phyloP scores from a whole-genome alignment of 2,329 filamentous ascomycete species.

The Fusarium marasasianum region DNA sequence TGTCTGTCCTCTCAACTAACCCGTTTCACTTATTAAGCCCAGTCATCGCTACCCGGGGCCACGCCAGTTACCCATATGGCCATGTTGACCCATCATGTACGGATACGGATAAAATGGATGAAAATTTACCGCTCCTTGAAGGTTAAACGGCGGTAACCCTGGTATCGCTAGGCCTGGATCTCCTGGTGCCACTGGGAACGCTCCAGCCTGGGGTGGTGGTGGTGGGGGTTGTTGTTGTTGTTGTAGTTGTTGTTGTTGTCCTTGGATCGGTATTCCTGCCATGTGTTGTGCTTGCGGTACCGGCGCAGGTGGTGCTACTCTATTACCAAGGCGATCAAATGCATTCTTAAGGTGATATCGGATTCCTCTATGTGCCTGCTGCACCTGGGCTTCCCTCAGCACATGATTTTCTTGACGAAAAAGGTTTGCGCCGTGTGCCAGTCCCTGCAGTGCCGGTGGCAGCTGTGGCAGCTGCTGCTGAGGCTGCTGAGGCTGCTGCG shows the following conservation, averaged over 20 bases:
- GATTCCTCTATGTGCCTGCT: neutral
- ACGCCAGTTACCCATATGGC: neutral
- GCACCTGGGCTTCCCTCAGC: neutral
- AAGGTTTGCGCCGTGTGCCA: neutral
- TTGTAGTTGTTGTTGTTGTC: neutral
- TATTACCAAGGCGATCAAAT: neutral
- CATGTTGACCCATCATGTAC: neutral
- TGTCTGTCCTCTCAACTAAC: neutral
- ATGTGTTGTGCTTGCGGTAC: neutral
- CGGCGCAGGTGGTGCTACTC: neutral
- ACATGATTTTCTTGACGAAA: neutral
- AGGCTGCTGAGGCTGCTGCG: neutral
- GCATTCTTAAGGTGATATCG: neutral
- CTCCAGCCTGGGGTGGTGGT: neutral
- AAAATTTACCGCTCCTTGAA: neutral
- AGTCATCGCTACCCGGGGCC: neutral
- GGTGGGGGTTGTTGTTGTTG: too few species aligned
- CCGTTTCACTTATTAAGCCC: neutral
- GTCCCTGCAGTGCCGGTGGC: neutral
- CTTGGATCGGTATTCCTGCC: neutral
- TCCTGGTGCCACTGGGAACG: neutral
- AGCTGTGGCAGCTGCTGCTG: neutral
- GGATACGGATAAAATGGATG: neutral
- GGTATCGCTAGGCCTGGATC: neutral
- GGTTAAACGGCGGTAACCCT: neutral